Evolutionary conservation across 345 rosid species (phyloP).

Genomic region (Salix brachista): DNA sequence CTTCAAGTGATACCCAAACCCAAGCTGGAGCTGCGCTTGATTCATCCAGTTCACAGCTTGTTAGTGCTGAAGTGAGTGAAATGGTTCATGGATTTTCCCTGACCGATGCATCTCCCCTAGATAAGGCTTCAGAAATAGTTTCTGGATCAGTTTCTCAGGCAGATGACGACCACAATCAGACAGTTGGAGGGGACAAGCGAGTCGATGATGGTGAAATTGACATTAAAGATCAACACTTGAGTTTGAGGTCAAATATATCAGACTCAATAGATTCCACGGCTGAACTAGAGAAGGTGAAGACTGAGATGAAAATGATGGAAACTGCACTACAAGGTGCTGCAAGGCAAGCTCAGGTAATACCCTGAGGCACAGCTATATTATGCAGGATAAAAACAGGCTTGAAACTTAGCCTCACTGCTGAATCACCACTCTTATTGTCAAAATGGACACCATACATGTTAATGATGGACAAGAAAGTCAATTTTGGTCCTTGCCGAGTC

Average conservation of each 20-base stretch:
- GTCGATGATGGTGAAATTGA: conserved; percentile 35
- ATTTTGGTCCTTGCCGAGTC: neutral
- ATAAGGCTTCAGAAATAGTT: conserved; percentile 41
- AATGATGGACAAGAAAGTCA: neutral
- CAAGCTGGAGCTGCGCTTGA: conserved; percentile 11
- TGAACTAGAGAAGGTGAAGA: conserved; percentile 77
- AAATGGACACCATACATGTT: neutral
- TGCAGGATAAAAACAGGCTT: neutral
- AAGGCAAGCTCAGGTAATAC: conserved; percentile 96
- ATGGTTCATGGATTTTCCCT: conserved; percentile 34
- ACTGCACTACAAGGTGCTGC: conserved; percentile 98
- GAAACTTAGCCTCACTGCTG: neutral
- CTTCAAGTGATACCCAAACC: too few relatives aligned
- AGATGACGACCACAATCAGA: conserved; percentile 11
- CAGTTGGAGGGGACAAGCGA: conserved; percentile 37
- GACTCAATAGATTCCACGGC: conserved; percentile 36
- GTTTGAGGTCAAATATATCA: conserved; percentile 41
- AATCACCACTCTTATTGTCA: neutral
- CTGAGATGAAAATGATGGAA: conserved; percentile 93
- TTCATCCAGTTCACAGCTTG: conserved; percentile 34
- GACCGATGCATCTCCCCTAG: conserved; percentile 35
- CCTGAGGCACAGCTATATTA: neutral
- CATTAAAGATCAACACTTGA: conserved; percentile 35
- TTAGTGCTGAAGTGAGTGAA: conserved; percentile 29
- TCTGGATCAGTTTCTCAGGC: conserved; percentile 37